Percentiles rank a stretch among this genome's conserved stretches.
Conservation (phyloP, 2,329 filamentous ascomycete species). For the Hypomyces rosellus region DNA sequence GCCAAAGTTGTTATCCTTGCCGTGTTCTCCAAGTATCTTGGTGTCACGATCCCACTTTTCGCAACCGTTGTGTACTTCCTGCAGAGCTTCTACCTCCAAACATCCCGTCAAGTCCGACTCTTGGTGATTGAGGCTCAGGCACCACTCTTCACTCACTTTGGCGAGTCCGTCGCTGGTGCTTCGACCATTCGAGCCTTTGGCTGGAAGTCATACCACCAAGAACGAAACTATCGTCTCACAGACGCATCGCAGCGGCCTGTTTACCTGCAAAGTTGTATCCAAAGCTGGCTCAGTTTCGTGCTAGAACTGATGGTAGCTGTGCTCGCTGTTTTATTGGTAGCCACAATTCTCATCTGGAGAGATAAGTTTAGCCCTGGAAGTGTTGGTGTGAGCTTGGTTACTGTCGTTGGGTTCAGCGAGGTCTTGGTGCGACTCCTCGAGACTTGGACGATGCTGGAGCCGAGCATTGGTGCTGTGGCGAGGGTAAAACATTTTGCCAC, state of each 20-base stretch:
- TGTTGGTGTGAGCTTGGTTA: constrained; percentile 21
- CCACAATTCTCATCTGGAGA: constrained; percentile 31
- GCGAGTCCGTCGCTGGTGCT: constrained; percentile 9
- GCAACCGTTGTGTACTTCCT: constrained; percentile 8
- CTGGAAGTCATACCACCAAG: constrained; percentile 6
- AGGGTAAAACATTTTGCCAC: constrained; percentile 28
- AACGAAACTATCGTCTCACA: constrained; percentile 20
- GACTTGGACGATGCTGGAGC: constrained; percentile 26
- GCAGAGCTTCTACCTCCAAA: constrained; percentile 17
- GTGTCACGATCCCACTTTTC: constrained; percentile 8
- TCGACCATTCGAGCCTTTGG: constrained; percentile 12
- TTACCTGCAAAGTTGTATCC: constrained; percentile 41
- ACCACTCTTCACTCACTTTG: constrained; percentile 11
- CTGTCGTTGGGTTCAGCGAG: constrained; percentile 23
- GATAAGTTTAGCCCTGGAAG: constrained; percentile 21
- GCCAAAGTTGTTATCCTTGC: constrained; percentile 4
- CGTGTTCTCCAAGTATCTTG: constrained; percentile 8
- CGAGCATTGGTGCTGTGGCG: constrained; percentile 28
- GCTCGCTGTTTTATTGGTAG: constrained; percentile 40
- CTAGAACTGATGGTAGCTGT: constrained; percentile 40
- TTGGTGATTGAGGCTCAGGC: constrained; percentile 13
- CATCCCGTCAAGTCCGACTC: constrained; percentile 9
- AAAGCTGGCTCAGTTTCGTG: constrained; percentile 43
- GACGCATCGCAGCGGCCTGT: constrained; percentile 25
- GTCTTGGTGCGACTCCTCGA: constrained; percentile 25